Evolutionary conservation across 441 rosid genomes (phyloP).

Genomic region (Aleurites moluccanus): DNA sequence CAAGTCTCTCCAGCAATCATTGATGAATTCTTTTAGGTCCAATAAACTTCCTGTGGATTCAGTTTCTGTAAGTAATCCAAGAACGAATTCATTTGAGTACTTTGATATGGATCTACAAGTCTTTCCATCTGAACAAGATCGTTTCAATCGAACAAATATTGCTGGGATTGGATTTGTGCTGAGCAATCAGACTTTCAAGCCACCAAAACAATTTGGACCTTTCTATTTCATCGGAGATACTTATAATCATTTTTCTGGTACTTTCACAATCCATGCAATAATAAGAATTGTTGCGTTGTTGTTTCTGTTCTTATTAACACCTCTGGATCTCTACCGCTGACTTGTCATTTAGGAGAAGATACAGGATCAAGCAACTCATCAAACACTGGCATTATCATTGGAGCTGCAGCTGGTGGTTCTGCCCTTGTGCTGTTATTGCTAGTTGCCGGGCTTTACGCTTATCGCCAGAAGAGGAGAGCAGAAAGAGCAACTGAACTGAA

Average conservation of each 20-base stretch:
- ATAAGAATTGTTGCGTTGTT: not conserved
- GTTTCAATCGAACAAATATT: constrained; percentile 24
- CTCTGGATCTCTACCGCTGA: not conserved
- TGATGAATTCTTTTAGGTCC: constrained; percentile 23
- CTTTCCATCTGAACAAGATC: constrained; percentile 47
- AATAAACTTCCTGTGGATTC: constrained; percentile 57
- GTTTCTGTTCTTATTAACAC: not conserved
- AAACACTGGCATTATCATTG: constrained; percentile 47
- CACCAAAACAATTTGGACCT: constrained; percentile 58
- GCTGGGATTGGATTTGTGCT: constrained; percentile 38
- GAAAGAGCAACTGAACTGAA: constrained; percentile 49
- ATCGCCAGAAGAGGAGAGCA: constrained; percentile 67
- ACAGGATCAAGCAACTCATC: constrained; percentile 36
- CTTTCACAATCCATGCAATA: not conserved
- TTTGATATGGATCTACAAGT: constrained; percentile 41
- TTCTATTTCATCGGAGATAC: constrained; percentile 25
- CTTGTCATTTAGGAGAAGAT: constrained; percentile 12
- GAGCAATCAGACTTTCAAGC: constrained; percentile 55
- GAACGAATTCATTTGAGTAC: constrained; percentile 35
- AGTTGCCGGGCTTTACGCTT: constrained; percentile 63
- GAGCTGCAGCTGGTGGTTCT: constrained; percentile 52
- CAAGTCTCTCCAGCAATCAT: constrained; percentile 23
- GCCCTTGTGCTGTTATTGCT: constrained; percentile 50
- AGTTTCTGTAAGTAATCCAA: constrained; percentile 49
- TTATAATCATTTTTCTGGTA: constrained; percentile 26